phyloP scores from a whole-genome alignment of 176 grass and related monocot genomes.

The Eragrostis curvula region DNA sequence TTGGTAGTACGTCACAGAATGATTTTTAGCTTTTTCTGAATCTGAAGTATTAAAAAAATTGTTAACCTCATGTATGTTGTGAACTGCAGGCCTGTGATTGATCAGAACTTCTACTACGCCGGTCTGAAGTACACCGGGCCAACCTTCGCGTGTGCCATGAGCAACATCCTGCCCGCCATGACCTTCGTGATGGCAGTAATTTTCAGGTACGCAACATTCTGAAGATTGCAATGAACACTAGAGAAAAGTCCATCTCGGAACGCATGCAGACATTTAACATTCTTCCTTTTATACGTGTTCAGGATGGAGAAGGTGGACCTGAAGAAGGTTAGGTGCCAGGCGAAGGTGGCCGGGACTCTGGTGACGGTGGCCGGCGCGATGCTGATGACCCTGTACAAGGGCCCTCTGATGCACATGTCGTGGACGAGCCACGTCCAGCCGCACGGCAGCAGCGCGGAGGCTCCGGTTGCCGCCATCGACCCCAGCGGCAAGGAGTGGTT shows the following conservation, averaged over 20 bases:
- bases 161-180: slow-evolving; percentile 97
- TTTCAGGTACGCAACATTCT: slow-evolving; percentile 59
- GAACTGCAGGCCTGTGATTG: slow-evolving; percentile 79
- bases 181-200: slow-evolving; percentile 95
- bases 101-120: slow-evolving; percentile 92
- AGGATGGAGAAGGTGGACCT: slow-evolving; percentile 97
- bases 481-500: slow-evolving; percentile 68
- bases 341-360: slow-evolving; percentile 88
- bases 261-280: slow-evolving; percentile 25
- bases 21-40: slow-evolving; percentile 17
- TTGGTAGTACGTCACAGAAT: neutral
- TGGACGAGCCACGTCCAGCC: slow-evolving; percentile 49
- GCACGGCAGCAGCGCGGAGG: slow-evolving; percentile 15
- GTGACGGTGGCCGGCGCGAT: slow-evolving; percentile 96
- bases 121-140: slow-evolving; percentile 89
- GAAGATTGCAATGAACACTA: neutral
- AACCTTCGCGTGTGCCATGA: slow-evolving; percentile 97
- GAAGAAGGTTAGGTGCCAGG: slow-evolving; percentile 84
- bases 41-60: too few species aligned
- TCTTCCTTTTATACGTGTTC: neutral
- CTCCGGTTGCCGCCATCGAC: slow-evolving; percentile 29
- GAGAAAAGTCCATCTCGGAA: neutral
- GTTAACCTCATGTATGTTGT: neutral
- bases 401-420: slow-evolving; percentile 85
- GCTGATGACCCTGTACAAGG: slow-evolving; percentile 99